A percentile compares a stretch with the other conserved stretches of the same genome.
These are phyloP conservation scores for Dryas integrifolia DNA, from an alignment of 331 rosid genomes.

Conservation along the genomic window DNA sequence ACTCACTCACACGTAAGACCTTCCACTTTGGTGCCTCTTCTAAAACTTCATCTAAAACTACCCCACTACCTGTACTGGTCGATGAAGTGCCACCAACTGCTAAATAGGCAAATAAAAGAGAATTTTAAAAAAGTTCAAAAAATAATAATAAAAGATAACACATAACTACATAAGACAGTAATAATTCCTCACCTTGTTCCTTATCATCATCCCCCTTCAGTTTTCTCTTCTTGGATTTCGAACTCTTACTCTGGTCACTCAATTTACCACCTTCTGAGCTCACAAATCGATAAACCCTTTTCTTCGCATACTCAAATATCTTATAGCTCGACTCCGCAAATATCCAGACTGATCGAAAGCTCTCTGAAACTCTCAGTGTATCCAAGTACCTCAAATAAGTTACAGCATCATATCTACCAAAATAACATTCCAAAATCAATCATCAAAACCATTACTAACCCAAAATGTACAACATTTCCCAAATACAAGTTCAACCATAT, in stretches of 20 bases:
- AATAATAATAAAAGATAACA: background rate
- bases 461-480: background rate
- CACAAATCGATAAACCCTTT: conserved; percentile 74
- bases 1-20: conserved; percentile 98
- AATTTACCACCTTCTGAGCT: conserved; percentile 58
- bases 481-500: background rate
- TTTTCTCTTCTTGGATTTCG: conserved; percentile 61
- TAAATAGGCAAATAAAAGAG: conserved; percentile 28
- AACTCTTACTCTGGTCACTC: conserved; percentile 41
- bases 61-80: conserved; percentile 38
- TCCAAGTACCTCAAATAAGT: conserved; percentile 94
- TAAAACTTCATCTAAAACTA: conserved; percentile 77
- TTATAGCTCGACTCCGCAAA: conserved; percentile 97
- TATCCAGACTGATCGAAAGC: conserved; percentile 91
- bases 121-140: background rate
- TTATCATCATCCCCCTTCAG: conserved; percentile 43
- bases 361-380: conserved; percentile 84
- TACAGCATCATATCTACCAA: conserved; percentile 81
- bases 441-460: conserved; percentile 1
- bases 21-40: conserved; percentile 99
- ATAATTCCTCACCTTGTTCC: conserved; percentile 49
- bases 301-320: conserved; percentile 88
- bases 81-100: conserved; percentile 51
- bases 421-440: conserved; percentile 35
- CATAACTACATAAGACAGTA: background rate